phyloP scores from a whole-genome alignment of 306 rosid genomes.

The Crataegus laevigata region DNA sequence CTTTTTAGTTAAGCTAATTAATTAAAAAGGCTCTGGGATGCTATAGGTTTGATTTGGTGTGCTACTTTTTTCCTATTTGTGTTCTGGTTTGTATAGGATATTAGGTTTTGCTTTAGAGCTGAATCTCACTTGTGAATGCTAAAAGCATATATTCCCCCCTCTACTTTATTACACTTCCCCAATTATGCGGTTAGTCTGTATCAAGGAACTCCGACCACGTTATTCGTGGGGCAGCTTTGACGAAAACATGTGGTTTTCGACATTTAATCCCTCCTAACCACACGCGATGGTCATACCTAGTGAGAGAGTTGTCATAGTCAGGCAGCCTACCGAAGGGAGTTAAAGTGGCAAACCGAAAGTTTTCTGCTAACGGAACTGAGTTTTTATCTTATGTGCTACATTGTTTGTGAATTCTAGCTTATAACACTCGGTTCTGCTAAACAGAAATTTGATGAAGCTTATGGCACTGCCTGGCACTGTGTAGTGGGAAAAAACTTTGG shows the following conservation, averaged over 20 bases:
- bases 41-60: not conserved
- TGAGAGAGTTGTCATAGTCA: not conserved
- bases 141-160: not conserved
- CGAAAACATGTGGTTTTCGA: too few species aligned
- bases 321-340: not conserved
- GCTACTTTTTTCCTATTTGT: not conserved
- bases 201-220: not conserved
- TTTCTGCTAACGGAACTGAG: not conserved
- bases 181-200: not conserved
- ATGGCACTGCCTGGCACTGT: conserved; percentile 64
- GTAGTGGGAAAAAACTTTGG: conserved; percentile 73
- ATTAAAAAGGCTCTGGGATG: not conserved
- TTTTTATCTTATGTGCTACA: not conserved
- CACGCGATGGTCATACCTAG: not conserved
- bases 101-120: not conserved
- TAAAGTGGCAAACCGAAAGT: not conserved
- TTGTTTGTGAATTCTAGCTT: not conserved
- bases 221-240: not conserved
- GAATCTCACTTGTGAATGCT: not conserved
- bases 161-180: not conserved
- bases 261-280: not conserved
- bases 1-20: not conserved
- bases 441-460: conserved; percentile 55
- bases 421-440: not conserved
- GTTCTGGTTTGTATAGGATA: not conserved